These are phyloP conservation scores for Calocybe cyanea DNA, from an alignment of 768 basidiomycete species.

Conservation along the genomic window DNA sequence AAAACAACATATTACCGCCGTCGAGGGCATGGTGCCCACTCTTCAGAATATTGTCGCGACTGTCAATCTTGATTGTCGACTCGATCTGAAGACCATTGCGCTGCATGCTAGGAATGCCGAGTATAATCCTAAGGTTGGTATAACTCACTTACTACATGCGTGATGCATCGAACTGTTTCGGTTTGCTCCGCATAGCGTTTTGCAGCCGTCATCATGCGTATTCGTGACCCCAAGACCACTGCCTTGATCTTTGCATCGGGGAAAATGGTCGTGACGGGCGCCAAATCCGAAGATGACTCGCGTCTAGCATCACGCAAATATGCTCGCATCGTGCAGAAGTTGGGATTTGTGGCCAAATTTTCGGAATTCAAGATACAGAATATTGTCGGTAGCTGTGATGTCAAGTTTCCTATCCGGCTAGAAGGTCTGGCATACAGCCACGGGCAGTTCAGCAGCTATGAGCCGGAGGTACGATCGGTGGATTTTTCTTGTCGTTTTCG, in stretches of 20 bases:
- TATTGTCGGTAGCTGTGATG: slow-evolving; percentile 97
- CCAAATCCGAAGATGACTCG: slow-evolving; percentile 98
- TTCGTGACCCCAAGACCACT: slow-evolving; percentile 99
- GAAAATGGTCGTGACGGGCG: slow-evolving; percentile 99
- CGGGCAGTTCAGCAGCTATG: slow-evolving; percentile 97
- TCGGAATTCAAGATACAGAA: slow-evolving; percentile 99
- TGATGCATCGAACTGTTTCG: slow-evolving; percentile 59
- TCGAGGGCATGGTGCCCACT: slow-evolving; percentile 98
- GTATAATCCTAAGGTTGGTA: slow-evolving; percentile 99
- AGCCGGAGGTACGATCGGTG: slow-evolving; percentile 94
- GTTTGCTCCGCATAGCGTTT: slow-evolving; percentile 85
- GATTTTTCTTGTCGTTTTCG: slow-evolving; percentile 12
- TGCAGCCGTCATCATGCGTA: slow-evolving; percentile 99
- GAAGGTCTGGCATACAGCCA: slow-evolving; percentile 97
- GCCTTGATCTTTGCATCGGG: slow-evolving; percentile 99
- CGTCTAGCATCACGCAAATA: slow-evolving; percentile 97
- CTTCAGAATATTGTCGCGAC: slow-evolving; percentile 99
- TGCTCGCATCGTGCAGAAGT: slow-evolving; percentile 98
- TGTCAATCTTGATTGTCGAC: slow-evolving; percentile 93
- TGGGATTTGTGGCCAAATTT: slow-evolving; percentile 99
- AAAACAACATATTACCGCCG: slow-evolving; percentile 93
- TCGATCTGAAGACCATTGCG: slow-evolving; percentile 98
- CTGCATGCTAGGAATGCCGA: slow-evolving; percentile 97
- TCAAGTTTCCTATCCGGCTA: slow-evolving; percentile 97
- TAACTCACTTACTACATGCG: slow-evolving; percentile 35